Conservation (phyloP, 1,284 basidiomycete species). For the Trichosporon ovoides region DNA sequence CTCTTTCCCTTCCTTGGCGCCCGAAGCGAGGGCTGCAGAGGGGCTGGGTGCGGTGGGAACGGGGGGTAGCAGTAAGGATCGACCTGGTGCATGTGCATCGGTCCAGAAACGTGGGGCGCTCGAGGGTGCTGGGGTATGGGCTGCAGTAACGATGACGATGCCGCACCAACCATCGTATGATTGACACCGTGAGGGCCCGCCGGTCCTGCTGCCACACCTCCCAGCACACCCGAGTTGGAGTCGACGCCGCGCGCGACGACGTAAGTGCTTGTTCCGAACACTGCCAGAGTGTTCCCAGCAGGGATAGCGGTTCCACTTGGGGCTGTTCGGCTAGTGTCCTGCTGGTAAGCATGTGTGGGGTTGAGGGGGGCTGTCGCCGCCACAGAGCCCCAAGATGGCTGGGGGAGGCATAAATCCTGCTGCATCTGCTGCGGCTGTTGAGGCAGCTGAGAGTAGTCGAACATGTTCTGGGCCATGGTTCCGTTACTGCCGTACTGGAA, state of each 20-base stretch:
- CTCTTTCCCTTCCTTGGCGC: constrained; percentile 10
- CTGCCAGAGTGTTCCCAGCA: not conserved
- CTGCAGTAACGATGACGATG: constrained; percentile 3
- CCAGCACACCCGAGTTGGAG: constrained; percentile 1
- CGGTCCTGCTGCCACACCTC: not conserved
- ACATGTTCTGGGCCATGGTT: not conserved
- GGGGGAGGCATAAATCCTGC: not conserved
- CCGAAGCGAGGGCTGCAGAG: not conserved
- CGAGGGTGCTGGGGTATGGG: not conserved
- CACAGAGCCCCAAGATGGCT: not conserved
- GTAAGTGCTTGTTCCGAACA: not conserved
- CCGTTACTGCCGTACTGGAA: not conserved
- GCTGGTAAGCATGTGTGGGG: not conserved
- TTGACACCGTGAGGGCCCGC: not conserved
- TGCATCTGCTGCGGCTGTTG: not conserved
- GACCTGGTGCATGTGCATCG: not conserved
- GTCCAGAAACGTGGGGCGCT: too few species aligned
- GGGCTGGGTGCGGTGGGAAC: not conserved
- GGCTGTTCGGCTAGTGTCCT: not conserved
- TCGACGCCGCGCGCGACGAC: not conserved
- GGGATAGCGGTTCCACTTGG: not conserved
- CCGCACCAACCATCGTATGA: not conserved
- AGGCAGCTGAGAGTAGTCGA: not conserved
- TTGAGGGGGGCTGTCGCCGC: not conserved
- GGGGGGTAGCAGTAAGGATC: constrained; percentile 23